Percentiles rank a stretch among this genome's conserved stretches.
Evolutionary conservation across 2,329 filamentous ascomycete species (phyloP).

Genomic region (Drechslerella stenobrocha): DNA sequence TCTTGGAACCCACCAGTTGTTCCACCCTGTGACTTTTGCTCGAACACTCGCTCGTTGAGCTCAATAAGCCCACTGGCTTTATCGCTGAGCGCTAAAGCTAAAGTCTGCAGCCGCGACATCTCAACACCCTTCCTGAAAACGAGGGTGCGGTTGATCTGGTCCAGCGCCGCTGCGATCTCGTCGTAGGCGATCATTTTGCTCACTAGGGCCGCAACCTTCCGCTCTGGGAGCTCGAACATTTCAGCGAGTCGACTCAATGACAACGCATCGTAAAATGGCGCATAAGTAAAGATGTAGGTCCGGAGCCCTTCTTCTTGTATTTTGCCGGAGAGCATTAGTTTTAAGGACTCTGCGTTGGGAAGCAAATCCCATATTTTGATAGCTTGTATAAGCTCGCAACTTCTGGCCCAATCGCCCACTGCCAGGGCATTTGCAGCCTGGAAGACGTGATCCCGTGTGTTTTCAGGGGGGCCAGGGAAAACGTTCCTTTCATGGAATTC

Average conservation of each 20-base stretch:
- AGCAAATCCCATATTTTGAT: constrained; percentile 99
- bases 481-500: constrained; percentile 99
- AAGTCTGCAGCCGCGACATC: constrained; percentile 89
- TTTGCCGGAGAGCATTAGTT: constrained; percentile 94
- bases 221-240: constrained; percentile 92
- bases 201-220: constrained; percentile 91
- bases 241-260: constrained; percentile 78
- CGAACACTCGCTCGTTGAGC: constrained; percentile 93
- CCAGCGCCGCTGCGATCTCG: constrained; percentile 90
- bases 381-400: constrained; percentile 86
- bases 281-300: constrained; percentile 99
- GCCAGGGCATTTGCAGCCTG: constrained; percentile 96
- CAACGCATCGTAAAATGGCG: constrained; percentile 97
- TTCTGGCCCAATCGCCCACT: constrained; percentile 98
- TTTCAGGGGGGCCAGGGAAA: constrained; percentile 97
- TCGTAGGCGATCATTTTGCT: constrained; percentile 99
- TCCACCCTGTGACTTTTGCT: constrained; percentile 94
- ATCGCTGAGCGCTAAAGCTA: constrained; percentile 90
- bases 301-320: constrained; percentile 98
- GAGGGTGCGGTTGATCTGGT: constrained; percentile 95
- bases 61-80: constrained; percentile 96
- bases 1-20: constrained; percentile 88
- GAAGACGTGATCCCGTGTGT: constrained; percentile 98
- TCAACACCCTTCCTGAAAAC: constrained; percentile 99
- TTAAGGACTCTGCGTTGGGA: constrained; percentile 88